Evolutionary conservation across 306 rosid genomes (phyloP), one percentile per base, ranked within the genome.

Genomic region (Hippophae rhamnoides): DNA sequence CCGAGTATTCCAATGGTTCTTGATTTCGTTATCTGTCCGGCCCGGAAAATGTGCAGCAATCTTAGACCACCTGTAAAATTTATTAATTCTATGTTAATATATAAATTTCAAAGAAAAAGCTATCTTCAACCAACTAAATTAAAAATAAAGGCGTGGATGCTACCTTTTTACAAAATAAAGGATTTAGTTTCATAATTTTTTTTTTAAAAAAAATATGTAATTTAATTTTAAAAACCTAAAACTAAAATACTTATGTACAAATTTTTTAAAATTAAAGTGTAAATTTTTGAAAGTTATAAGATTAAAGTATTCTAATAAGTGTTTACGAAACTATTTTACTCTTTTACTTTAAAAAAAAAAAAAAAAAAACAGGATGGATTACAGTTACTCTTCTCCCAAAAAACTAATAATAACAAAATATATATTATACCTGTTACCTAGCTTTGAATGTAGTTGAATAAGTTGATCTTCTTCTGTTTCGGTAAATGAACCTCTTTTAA

Each of bases 41-140:
- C 98, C 96, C 2, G 98, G 95, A 67, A 92, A 87, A 64, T 92
- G 89, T 13, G 96, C 73, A 53, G 98, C 98, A 52, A 92, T 92
- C 78, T 87, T 85, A 54, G 98, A 92, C 98, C 98, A 92, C 80
- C 98, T 92, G 73, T 55, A 52, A 51, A 72, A 52, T 13, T 57
- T 54, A 18, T 48, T 55, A 7, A 3, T 31, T 3, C 0, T 38
- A 13, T 7, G 43, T 8, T 50, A 9, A 41, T 11, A n/a, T n/a
- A n/a, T n/a, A 7, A 11, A 47, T 43, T 31, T 38, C 14, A 57
- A 50, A 0, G 10, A 45, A 13, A 0, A 55, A 45, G 50, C 42
- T 18, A 46, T 12, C 7, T 26, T 10, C 3, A 12, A 60, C 14
- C 43, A 58, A 12, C 43, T 18, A 69, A 44, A 13, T 46, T 18